Conservation (phyloP, 2,329 filamentous ascomycete species). For the Bertia moriformis region DNA sequence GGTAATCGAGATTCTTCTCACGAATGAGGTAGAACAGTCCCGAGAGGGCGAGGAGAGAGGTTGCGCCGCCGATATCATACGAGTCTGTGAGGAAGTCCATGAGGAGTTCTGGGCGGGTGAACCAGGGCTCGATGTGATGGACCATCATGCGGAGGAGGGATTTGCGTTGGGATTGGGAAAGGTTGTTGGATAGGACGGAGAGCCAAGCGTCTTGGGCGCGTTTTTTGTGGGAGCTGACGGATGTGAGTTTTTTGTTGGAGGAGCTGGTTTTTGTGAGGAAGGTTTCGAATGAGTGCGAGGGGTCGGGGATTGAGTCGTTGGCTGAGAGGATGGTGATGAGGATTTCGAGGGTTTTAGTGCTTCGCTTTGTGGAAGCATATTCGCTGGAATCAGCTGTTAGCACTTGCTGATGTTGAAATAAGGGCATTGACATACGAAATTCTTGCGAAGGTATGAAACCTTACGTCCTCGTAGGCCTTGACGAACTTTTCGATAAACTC, state of each 20-base stretch:
- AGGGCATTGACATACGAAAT: constrained; percentile 29
- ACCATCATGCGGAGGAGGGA: constrained; percentile 62
- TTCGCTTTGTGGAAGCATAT: constrained; percentile 9
- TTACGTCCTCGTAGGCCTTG: constrained; percentile 68
- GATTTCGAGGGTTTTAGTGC: constrained; percentile 24
- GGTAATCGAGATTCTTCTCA: constrained; percentile 88
- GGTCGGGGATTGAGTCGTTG: constrained; percentile 58
- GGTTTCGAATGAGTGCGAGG: constrained; percentile 48
- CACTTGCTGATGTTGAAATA: neutral
- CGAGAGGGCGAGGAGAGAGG: constrained; percentile 73
- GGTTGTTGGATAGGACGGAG: constrained; percentile 51
- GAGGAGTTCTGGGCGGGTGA: constrained; percentile 71
- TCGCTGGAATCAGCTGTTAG: constrained; percentile 4
- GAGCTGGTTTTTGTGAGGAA: constrained; percentile 53
- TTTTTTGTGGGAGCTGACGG: constrained; percentile 58
- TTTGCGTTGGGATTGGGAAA: constrained; percentile 66
- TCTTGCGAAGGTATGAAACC: constrained; percentile 66
- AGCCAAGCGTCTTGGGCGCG: constrained; percentile 80
- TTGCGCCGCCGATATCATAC: constrained; percentile 74
- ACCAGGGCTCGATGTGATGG: constrained; percentile 73
- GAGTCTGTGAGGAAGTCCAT: constrained; percentile 96
- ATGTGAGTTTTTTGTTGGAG: constrained; percentile 55
- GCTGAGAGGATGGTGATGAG: constrained; percentile 47
- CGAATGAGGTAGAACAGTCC: constrained; percentile 92
- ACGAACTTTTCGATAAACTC: constrained; percentile 69